Evolutionary conservation across 1,284 basidiomycete species (phyloP).

Genomic region (Blastosporella zonata): DNA sequence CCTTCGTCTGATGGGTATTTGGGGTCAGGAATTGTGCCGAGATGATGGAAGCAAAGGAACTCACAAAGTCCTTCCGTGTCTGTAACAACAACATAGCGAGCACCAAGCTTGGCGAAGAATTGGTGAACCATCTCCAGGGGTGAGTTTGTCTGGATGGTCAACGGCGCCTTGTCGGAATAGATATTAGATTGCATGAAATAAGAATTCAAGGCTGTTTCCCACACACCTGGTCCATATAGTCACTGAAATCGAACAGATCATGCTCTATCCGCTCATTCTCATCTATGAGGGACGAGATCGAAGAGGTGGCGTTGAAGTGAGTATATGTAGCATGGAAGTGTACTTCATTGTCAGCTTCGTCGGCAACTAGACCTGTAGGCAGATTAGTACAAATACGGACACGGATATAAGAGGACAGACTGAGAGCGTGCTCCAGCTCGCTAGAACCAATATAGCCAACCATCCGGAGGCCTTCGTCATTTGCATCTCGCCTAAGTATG

Average conservation of each 20-base stretch:
- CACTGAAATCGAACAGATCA: constrained; percentile 81
- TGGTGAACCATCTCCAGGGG: constrained; percentile 90
- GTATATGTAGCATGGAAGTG: constrained; percentile 57
- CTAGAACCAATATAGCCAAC: constrained; percentile 92
- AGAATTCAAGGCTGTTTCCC: not conserved
- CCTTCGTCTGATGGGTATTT: constrained; percentile 65
- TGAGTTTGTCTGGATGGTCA: constrained; percentile 79
- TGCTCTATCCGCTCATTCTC: constrained; percentile 27
- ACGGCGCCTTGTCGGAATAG: constrained; percentile 60
- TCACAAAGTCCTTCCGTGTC: constrained; percentile 81
- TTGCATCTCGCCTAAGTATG: constrained; percentile 53
- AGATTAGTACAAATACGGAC: constrained; percentile 5
- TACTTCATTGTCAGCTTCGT: constrained; percentile 64
- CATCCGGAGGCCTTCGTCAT: constrained; percentile 58
- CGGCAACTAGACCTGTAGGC: constrained; percentile 66
- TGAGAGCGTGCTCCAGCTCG: constrained; percentile 92
- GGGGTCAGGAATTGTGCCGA: constrained; percentile 5
- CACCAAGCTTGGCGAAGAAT: constrained; percentile 88
- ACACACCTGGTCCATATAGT: constrained; percentile 86
- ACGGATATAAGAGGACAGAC: constrained; percentile 42
- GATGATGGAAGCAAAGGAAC: constrained; percentile 27
- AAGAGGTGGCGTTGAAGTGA: constrained; percentile 48
- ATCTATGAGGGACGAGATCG: constrained; percentile 59
- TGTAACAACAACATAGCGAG: constrained; percentile 84
- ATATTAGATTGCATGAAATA: constrained; percentile 1